A percentile compares a stretch with the other conserved stretches of the same genome.
phyloP scores from a whole-genome alignment of 305 asterid species.

The Ajuga reptans region DNA sequence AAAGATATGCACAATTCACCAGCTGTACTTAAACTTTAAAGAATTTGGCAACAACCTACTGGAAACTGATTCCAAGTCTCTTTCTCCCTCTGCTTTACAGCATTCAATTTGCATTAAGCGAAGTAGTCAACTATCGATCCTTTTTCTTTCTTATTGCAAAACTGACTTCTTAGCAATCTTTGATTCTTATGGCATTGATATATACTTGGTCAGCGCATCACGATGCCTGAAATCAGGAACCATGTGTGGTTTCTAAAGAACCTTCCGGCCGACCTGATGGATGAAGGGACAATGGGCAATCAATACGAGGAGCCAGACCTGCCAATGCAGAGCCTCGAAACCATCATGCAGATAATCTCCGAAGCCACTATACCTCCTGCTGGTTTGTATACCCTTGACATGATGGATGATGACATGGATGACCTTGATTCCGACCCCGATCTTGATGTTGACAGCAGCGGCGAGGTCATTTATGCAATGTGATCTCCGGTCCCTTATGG shows the following conservation, averaged over 20 bases:
- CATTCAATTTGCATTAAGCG: background rate
- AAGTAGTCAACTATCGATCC: background rate
- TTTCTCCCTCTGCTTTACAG: background rate
- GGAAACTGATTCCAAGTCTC: background rate
- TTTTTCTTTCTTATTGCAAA: background rate
- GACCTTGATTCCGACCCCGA: slow-evolving; percentile 92
- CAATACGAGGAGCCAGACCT: slow-evolving; percentile 84
- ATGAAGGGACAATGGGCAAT: slow-evolving; percentile 48
- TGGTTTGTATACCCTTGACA: slow-evolving; percentile 63
- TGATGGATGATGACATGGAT: slow-evolving; percentile 91
- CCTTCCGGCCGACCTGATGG: slow-evolving; percentile 88
- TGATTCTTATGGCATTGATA: slow-evolving; percentile 1
- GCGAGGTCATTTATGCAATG: slow-evolving; percentile 83
- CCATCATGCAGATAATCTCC: slow-evolving; percentile 81
- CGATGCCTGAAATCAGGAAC: slow-evolving; percentile 63
- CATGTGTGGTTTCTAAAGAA: slow-evolving; percentile 79
- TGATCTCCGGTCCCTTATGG: slow-evolving; percentile 22
- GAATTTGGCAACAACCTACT: no score
- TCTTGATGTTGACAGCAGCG: slow-evolving; percentile 95
- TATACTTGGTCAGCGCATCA: slow-evolving; percentile 64
- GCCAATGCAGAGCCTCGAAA: slow-evolving; percentile 83
- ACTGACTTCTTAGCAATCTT: background rate
- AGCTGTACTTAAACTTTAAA: no score
- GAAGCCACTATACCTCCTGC: slow-evolving; percentile 92
- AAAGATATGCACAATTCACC: background rate